These are phyloP conservation scores for Biscogniauxia sp. DNA, from an alignment of 2,329 filamentous ascomycete genomes.

Conservation along the genomic window DNA sequence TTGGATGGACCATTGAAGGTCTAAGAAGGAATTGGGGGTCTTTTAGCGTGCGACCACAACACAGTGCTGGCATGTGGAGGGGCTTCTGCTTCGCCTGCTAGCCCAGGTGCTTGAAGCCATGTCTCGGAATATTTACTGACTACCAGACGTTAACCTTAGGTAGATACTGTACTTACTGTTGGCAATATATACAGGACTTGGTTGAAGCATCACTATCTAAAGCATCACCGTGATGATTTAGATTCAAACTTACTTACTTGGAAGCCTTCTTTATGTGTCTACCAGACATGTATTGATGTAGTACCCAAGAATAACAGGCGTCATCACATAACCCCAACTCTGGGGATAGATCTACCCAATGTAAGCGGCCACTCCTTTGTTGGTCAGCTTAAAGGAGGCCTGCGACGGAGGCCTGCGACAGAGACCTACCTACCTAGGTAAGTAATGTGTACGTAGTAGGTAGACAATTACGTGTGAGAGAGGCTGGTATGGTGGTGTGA, in stretches of 20 bases:
- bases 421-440: no score
- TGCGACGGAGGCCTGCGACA: neutral
- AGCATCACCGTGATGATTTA: no score
- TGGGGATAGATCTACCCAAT: neutral
- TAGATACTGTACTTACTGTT: neutral
- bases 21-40: constrained; percentile 4
- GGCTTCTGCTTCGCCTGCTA: neutral
- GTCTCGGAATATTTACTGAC: no score
- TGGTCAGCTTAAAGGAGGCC: neutral
- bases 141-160: no score
- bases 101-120: neutral
- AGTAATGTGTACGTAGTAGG: no score
- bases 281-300: neutral
- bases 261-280: no score
- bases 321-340: neutral
- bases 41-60: constrained; percentile 10
- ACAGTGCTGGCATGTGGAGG: neutral
- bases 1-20: constrained; percentile 4
- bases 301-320: neutral
- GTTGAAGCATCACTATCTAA: neutral
- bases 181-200: neutral
- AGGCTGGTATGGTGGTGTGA: neutral
- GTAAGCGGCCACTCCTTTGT: neutral
- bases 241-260: no score
- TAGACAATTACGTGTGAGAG: neutral